Evolutionary conservation across 2,329 filamentous ascomycete species (phyloP).

Genomic region (Gyromitra esculenta): DNA sequence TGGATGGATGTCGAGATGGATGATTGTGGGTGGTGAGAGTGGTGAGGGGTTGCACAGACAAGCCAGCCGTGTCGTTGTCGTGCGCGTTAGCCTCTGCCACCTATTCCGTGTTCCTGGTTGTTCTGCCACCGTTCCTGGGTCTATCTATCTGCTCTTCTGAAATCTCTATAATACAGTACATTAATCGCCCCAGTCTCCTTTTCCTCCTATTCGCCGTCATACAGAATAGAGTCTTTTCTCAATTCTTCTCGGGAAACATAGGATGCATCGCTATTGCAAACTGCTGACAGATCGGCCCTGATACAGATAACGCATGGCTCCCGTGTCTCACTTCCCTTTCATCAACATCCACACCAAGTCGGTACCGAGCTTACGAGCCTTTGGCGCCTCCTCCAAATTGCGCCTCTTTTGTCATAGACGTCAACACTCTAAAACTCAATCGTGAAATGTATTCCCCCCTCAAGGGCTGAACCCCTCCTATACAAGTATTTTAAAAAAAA

Average conservation of each 20-base stretch:
- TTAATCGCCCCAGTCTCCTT: too few species aligned
- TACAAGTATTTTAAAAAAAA: too few species aligned
- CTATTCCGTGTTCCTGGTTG: constrained; percentile 1
- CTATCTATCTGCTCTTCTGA: background rate
- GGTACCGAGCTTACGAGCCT: background rate
- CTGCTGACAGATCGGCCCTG: background rate
- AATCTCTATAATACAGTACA: too few species aligned
- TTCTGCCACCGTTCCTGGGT: background rate
- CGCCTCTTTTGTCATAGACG: background rate
- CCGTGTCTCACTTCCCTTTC: background rate
- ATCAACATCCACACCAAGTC: constrained; percentile 1
- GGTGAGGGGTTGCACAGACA: background rate
- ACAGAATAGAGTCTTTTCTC: too few species aligned
- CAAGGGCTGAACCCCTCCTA: background rate
- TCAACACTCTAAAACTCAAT: constrained; percentile 4
- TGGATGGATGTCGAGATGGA: background rate
- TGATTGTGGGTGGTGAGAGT: background rate
- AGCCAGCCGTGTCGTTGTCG: background rate
- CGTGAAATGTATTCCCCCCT: background rate
- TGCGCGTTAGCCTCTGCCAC: background rate
- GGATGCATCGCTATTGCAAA: background rate
- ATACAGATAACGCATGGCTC: constrained; percentile 1
- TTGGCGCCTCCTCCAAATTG: background rate
- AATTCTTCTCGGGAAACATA: background rate
- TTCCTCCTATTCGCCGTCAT: too few species aligned